Evolutionary conservation across 1,139 yeast genomes (phyloP).

Genomic region (Torulaspora pretoriensis): DNA sequence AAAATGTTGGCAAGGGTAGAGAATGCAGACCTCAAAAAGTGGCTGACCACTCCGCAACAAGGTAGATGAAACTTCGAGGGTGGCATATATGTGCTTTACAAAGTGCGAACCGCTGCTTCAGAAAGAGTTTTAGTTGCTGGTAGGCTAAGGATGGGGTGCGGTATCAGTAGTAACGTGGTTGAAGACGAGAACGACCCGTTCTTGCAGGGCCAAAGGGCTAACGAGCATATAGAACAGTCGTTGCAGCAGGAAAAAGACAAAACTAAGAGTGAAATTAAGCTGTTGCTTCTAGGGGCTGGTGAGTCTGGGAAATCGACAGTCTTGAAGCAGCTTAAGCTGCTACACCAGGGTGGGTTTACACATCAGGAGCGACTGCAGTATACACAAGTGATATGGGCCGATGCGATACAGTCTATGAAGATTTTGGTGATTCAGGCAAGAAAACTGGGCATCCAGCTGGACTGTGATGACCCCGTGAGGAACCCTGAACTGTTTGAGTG

Average conservation of each 20-base stretch:
- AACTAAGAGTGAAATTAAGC: slow-evolving; percentile 53
- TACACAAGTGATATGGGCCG: slow-evolving; percentile 91
- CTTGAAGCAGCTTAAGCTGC: slow-evolving; percentile 80
- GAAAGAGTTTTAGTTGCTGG: background rate
- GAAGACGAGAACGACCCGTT: slow-evolving; percentile 50
- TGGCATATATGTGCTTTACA: slow-evolving; percentile 1
- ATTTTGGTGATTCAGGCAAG: slow-evolving; percentile 71
- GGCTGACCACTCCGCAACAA: background rate
- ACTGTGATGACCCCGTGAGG: slow-evolving; percentile 50
- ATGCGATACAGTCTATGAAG: slow-evolving; percentile 85
- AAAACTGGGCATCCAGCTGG: slow-evolving; percentile 53
- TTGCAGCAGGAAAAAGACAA: slow-evolving; percentile 51
- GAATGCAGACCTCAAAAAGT: slow-evolving; percentile 1
- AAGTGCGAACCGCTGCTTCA: background rate
- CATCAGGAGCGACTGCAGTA: slow-evolving; percentile 77
- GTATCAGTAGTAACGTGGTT: slow-evolving; percentile 48
- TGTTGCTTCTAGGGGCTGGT: slow-evolving; percentile 84
- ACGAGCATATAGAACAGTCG: slow-evolving; percentile 66
- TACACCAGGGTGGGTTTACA: slow-evolving; percentile 84
- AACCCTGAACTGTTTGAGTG: slow-evolving; percentile 43
- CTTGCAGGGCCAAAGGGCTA: slow-evolving; percentile 47
- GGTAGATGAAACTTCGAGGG: background rate
- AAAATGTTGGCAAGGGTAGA: background rate
- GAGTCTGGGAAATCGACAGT: slow-evolving; percentile 96
- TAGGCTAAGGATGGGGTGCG: slow-evolving; percentile 54